These are phyloP conservation scores for Astrephomene gubernaculifera DNA, from an alignment of 139 green algal species.

Conservation along the genomic window DNA sequence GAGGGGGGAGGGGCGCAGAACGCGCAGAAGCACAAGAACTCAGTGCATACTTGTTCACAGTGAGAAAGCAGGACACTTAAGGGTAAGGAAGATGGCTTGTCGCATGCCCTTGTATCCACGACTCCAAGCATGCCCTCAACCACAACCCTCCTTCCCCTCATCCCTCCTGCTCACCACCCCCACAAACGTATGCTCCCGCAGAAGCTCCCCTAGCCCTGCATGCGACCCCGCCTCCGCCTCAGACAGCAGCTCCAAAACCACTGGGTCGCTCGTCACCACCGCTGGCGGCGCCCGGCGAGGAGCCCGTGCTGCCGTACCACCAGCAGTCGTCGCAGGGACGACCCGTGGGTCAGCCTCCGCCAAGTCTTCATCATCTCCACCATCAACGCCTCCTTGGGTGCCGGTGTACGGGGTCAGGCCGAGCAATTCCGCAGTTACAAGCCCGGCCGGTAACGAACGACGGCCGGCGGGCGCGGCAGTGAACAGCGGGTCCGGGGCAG, in stretches of 20 bases:
- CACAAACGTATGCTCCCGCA: constrained; percentile 82
- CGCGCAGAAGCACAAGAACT: too few relatives aligned
- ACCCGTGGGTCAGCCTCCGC: neutral
- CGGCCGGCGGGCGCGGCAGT: neutral
- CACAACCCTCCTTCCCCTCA: neutral
- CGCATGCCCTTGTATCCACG: too few relatives aligned
- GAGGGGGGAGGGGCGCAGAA: too few relatives aligned
- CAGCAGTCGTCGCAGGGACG: too few relatives aligned
- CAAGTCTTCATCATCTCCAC: neutral
- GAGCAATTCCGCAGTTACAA: constrained; percentile 18
- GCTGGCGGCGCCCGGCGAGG: constrained; percentile 1
- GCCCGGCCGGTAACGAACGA: neutral
- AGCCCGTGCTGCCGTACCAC: neutral
- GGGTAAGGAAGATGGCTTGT: too few relatives aligned
- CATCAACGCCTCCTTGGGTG: neutral
- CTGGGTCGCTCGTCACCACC: neutral
- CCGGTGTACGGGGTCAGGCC: neutral
- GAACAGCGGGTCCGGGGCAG: too few relatives aligned
- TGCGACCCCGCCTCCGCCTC: constrained; percentile 63
- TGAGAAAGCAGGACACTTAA: too few relatives aligned
- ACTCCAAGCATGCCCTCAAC: neutral
- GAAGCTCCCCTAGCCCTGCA: constrained; percentile 74
- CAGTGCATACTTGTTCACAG: too few relatives aligned
- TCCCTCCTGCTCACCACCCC: constrained; percentile 79
- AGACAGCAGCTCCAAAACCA: constrained; percentile 66